Evolutionary conservation across 176 grass and related monocot genomes (phyloP), one percentile per base, ranked within the genome.

Genomic region (Phragmites australis): DNA sequence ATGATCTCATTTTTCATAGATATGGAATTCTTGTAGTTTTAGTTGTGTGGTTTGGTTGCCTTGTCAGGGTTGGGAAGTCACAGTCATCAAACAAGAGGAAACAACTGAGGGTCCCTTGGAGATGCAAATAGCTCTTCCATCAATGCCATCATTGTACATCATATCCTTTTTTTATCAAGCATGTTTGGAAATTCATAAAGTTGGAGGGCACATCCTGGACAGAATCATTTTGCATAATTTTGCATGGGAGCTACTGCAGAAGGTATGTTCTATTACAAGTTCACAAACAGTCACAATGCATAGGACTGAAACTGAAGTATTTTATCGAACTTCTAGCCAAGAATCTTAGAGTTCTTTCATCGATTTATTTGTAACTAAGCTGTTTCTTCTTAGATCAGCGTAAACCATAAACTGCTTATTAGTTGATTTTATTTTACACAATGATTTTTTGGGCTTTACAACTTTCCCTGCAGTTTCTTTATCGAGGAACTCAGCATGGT

Each of bases 141-240:
- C 90, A 25, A 96, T 99, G 93, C 97, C 97, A 91, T 99, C 97
- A 23, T 65, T 91, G 72, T 93, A 99, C 67, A 85, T 99, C 77
- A 90, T 87, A 69, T 99, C 93, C 9, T 95, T 99, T 84, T 75
- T 99, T 82, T 99, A 94, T 83, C 86, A 91, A 93, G 82, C 97
- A 81, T 99, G 93, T 72, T 84, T 99, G 79, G 93, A 99, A 74
- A 93, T 99, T 76, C 90, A 99, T 87, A 95, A 90, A 88, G 83
- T 96, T 71, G 97, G 97, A 80, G 97, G 97, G 75, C 97, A 99
- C 83, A 89, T 99, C 68, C 88, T 99, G 76, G 90, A 96, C 82
- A 89, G 88, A 84, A 72, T 40, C 79, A 82, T 95, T 77, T 75
- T 99, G 84, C 93, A 93, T 63, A 91, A 95, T 52, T 95, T 95